Evolutionary conservation across 2,329 filamentous ascomycete genomes (phyloP).

Genomic region (Colletotrichum somersetense): DNA sequence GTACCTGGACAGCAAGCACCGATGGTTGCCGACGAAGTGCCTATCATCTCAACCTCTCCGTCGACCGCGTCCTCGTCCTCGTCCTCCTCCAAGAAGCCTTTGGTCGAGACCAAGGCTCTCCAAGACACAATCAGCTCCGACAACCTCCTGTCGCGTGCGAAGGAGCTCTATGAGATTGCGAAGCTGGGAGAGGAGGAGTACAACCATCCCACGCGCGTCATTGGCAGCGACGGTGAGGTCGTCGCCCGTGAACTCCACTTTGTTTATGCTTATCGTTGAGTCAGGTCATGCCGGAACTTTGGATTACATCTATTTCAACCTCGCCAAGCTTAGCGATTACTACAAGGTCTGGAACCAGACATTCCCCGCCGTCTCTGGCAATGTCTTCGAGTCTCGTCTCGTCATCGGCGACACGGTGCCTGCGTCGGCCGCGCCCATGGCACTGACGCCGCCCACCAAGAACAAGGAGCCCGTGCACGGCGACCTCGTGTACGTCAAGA

Average conservation of each 20-base stretch:
- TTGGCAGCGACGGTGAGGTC: slow-evolving; percentile 71
- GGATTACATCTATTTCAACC: slow-evolving; percentile 69
- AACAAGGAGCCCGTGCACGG: slow-evolving; percentile 70
- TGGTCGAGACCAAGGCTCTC: slow-evolving; percentile 67
- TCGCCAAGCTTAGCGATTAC: slow-evolving; percentile 69
- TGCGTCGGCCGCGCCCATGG: slow-evolving; percentile 67
- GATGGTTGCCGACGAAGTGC: slow-evolving; percentile 34
- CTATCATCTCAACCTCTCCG: slow-evolving; percentile 11
- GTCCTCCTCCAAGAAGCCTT: slow-evolving; percentile 48
- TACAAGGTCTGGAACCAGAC: slow-evolving; percentile 73
- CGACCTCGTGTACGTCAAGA: slow-evolving; percentile 69
- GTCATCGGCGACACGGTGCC: slow-evolving; percentile 66
- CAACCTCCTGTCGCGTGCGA: slow-evolving; percentile 69
- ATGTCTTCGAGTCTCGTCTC: slow-evolving; percentile 69
- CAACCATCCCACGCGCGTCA: slow-evolving; percentile 77
- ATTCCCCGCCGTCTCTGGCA: slow-evolving; percentile 73
- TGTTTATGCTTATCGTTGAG: slow-evolving; percentile 32
- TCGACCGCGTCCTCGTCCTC: slow-evolving; percentile 19
- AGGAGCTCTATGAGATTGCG: slow-evolving; percentile 73
- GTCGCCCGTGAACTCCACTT: slow-evolving; percentile 17
- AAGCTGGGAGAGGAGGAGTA: slow-evolving; percentile 70
- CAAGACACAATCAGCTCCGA: slow-evolving; percentile 68
- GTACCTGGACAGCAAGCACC: slow-evolving; percentile 33
- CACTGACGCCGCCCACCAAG: slow-evolving; percentile 75
- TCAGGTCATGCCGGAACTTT: slow-evolving; percentile 74